Evolutionary conservation across 2,329 filamentous ascomycete genomes (phyloP), one percentile per base, ranked within the genome.

Genomic region (Cercospora sp.): DNA sequence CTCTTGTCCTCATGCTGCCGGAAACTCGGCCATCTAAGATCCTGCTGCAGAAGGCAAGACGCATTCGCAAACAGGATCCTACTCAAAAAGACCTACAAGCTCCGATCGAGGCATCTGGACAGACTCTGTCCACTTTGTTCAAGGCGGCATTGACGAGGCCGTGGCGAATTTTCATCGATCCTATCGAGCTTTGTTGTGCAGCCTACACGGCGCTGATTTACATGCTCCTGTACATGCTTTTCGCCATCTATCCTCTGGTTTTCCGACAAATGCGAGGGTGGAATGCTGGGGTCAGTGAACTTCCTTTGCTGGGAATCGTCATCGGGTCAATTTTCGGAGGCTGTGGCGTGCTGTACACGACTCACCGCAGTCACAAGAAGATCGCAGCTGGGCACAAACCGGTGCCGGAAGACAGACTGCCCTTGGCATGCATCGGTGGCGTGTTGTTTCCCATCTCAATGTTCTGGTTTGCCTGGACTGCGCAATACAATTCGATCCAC

Each of bases 231-330:
- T 84, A 84, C 75, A 82, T 83, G 81, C 77, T 84, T 5, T 84
- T 84, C 75, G 78, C 79, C 7, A 82, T 82, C 30, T 84, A 80
- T 73, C 83, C 83, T 0, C 83, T 91, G 73, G 89, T 92, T 33
- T 92, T 89, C 77, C 84, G 89, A 73, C 72, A 84, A 69, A 73
- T 81, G 45, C 85, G 88, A 60, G 86, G 86, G 53, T 91, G 88
- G 87, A 83, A 81, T 13, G 76, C 83, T 31, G 87, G 87, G 36
- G 81, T 89, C 33, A 85, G 87, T 42, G 87, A 89, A 20, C 82
- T 91, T 0, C 69, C 65, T 8, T 51, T 71, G 16, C 28, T 71
- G 3, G 85, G 85, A 3, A 83, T 83, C 3, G 79, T 82, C 13
- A 69, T 86, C 1, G 86, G 86, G 4, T 81, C 84, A 0, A 67